phyloP scores from a whole-genome alignment of 768 basidiomycete species.

The Sutorius australiensis region DNA sequence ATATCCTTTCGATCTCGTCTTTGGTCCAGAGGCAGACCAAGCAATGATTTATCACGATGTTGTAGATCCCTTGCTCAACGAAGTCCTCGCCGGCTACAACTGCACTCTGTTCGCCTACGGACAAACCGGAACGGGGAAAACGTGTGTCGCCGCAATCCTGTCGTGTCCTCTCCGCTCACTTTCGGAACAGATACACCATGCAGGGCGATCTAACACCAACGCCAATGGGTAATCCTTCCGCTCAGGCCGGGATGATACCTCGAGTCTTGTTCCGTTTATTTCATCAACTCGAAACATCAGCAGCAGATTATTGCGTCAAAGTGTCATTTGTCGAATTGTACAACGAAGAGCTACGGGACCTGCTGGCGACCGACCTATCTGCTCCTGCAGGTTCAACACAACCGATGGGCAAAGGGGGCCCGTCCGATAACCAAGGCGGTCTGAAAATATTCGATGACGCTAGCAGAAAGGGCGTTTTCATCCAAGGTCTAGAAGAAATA shows the following conservation, averaged over 20 bases:
- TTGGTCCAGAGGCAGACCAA: slow-evolving; percentile 96
- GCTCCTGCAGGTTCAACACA: slow-evolving; percentile 64
- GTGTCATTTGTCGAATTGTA: slow-evolving; percentile 94
- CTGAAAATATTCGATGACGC: slow-evolving; percentile 94
- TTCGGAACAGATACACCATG: slow-evolving; percentile 79
- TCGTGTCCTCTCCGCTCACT: slow-evolving; percentile 10
- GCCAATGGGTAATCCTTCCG: slow-evolving; percentile 81
- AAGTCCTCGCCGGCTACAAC: slow-evolving; percentile 95
- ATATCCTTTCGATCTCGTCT: slow-evolving; percentile 93
- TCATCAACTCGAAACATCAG: slow-evolving; percentile 73
- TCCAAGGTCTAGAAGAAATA: slow-evolving; percentile 92
- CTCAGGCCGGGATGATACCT: slow-evolving; percentile 93
- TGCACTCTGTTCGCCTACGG: slow-evolving; percentile 98
- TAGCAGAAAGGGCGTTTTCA: slow-evolving; percentile 83
- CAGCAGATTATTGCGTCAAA: slow-evolving; percentile 85
- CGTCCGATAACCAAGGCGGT: slow-evolving; percentile 51
- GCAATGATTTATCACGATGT: slow-evolving; percentile 92
- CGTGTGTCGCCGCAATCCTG: slow-evolving; percentile 52
- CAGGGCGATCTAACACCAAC: slow-evolving; percentile 87
- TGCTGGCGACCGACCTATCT: slow-evolving; percentile 75
- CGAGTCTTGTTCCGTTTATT: slow-evolving; percentile 90
- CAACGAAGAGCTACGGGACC: slow-evolving; percentile 96
- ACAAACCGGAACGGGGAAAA: slow-evolving; percentile 98
- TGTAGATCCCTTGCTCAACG: slow-evolving; percentile 86
- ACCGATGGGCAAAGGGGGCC: slow-evolving; percentile 65